phyloP scores from a whole-genome alignment of 2,329 filamentous ascomycete genomes.

The Penicillium sp. region DNA sequence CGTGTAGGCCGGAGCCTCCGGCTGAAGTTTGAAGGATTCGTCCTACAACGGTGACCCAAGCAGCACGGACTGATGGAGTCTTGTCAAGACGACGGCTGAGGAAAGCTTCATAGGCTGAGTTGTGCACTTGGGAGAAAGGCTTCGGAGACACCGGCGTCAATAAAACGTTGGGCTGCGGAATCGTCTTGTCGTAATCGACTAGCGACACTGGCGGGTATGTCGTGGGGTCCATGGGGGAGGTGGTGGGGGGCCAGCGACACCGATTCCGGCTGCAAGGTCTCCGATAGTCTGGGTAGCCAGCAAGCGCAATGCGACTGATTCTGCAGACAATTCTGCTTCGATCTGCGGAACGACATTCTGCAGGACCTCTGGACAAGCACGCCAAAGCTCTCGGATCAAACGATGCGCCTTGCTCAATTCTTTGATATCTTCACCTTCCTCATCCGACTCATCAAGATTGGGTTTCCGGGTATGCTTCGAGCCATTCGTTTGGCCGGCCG shows the following conservation, averaged over 20 bases:
- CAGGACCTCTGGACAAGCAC: slow-evolving; percentile 80
- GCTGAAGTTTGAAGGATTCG: slow-evolving; percentile 88
- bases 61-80: slow-evolving; percentile 71
- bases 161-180: slow-evolving; percentile 58
- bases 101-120: slow-evolving; percentile 76
- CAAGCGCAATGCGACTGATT: slow-evolving; percentile 79
- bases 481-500: slow-evolving; percentile 55
- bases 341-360: slow-evolving; percentile 92
- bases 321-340: slow-evolving; percentile 84
- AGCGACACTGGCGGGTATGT: slow-evolving; percentile 67
- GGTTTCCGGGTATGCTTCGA: slow-evolving; percentile 43
- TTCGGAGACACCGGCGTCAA: slow-evolving; percentile 81
- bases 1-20: slow-evolving; percentile 80
- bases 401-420: slow-evolving; percentile 87
- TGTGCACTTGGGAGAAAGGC: slow-evolving; percentile 81
- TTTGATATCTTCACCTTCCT: slow-evolving; percentile 76
- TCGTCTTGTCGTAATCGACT: slow-evolving; percentile 49
- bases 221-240: slow-evolving; percentile 70
- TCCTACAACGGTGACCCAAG: slow-evolving; percentile 80
- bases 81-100: slow-evolving; percentile 84
- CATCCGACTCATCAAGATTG: slow-evolving; percentile 60
- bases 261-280: slow-evolving; percentile 90
- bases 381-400: slow-evolving; percentile 87
- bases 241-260: slow-evolving; percentile 79
- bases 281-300: slow-evolving; percentile 92